Base-by-base conservation (phyloP, 257 asterid genomes). In the Solanum habrochaites region DNA sequence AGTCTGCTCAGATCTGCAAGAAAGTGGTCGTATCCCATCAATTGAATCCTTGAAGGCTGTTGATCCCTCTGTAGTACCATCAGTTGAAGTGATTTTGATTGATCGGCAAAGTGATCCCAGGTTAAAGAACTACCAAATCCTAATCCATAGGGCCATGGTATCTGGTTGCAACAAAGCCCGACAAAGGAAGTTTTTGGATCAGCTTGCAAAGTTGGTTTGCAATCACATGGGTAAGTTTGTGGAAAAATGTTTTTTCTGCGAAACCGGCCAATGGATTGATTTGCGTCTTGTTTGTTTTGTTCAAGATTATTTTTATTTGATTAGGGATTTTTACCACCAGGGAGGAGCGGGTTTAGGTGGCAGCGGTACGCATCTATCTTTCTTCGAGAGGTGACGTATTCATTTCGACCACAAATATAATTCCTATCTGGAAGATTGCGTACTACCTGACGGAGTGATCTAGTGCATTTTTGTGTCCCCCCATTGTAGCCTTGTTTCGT, bases 141-240 rank as follows among this genome's bases (percentile, higher is more conserved):
- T 94, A 87, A 88, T 90, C 82, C 93, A 89, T 85, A 91, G 83
- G n/a, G n/a, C n/a, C 80, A 64, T 94, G 90, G 90, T 91, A 98
- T 58, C 91, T 60, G 89, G 92, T 88, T 92, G 99, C 87, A 89
- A 88, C 78, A 93, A n/a, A n/a, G n/a, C n/a, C 94, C 89, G n/a
- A 88, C 92, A 71, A 82, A 92, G 60, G 98, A 97, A 85, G 96
- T 96, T 89, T 99, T 95, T 90, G 98, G 98, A 95, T 56, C 98
- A 94, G 86, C 94, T 97, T 70, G 98, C 99, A 35, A 94, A 94
- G 96, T 94, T 97, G 89, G 98, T 95, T 27, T 95, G 95, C 93
- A 93, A 92, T 90, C 96, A 90, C 86, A 91, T 96, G 99, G 99
- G 99, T 97, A 90, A 95, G 98, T 89, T 56, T 89, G n/a, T n/a